A percentile compares a stretch with the other conserved stretches of the same genome.
phyloP scores from a whole-genome alignment of 495 filamentous ascomycete genomes.

The Talaromyces adpressus region DNA sequence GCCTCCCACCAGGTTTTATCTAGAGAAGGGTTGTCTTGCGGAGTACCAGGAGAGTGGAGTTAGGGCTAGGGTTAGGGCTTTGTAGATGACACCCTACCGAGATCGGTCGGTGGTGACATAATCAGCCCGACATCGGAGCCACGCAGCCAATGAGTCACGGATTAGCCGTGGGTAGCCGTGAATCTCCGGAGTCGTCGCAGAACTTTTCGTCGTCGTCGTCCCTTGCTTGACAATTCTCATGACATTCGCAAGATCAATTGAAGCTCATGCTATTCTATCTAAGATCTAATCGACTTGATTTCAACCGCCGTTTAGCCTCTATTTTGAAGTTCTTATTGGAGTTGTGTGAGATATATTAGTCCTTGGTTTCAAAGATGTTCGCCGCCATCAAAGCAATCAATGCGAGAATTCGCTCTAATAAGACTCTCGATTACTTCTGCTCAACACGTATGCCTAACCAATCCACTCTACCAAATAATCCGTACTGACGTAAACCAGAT shows the following conservation, averaged over 20 bases:
- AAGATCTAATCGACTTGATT: not conserved
- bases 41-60: not conserved
- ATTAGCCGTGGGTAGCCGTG: conserved; percentile 1
- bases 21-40: not conserved
- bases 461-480: too few relatives aligned
- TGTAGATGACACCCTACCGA: not conserved
- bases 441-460: conserved; percentile 79
- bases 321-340: not conserved
- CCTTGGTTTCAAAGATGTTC: conserved; percentile 53
- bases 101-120: not conserved
- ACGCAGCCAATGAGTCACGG: not conserved
- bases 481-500: conserved; percentile 44
- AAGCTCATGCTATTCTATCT: not conserved
- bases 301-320: not conserved
- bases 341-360: not conserved
- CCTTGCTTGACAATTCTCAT: not conserved
- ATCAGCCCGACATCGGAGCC: not conserved
- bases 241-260: not conserved
- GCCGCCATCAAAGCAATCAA: conserved; percentile 87
- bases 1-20: not conserved
- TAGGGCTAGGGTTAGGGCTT: not conserved
- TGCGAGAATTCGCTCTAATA: conserved; percentile 89
- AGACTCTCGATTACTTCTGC: conserved; percentile 84
- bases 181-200: not conserved
- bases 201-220: not conserved